A percentile compares a stretch with the other conserved stretches of the same genome.
These are phyloP conservation scores for Curvularia hawaiiensis DNA, from an alignment of 2,329 filamentous ascomycete species.

Conservation along the genomic window DNA sequence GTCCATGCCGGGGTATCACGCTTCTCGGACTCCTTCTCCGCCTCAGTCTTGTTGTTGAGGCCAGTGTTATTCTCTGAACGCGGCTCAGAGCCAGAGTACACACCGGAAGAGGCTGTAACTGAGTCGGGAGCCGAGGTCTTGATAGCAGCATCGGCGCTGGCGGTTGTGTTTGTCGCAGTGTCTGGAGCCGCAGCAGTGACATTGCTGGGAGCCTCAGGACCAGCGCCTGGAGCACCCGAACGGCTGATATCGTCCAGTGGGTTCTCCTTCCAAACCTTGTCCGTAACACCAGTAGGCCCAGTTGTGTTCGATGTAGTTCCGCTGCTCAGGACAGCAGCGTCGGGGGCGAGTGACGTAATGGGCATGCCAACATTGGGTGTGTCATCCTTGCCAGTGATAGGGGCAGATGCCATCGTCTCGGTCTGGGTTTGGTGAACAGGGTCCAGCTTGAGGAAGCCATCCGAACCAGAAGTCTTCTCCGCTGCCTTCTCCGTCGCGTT, in stretches of 20 bases:
- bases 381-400: slow-evolving; percentile 19
- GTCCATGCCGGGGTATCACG: slow-evolving; percentile 53
- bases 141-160: slow-evolving; percentile 12
- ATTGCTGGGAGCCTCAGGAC: slow-evolving; percentile 22
- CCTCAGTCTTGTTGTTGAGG: slow-evolving; percentile 23
- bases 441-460: slow-evolving; percentile 25
- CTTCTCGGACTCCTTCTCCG: slow-evolving; percentile 24
- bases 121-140: slow-evolving; percentile 24
- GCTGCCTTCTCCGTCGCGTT: slow-evolving; percentile 9
- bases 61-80: slow-evolving; percentile 20
- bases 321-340: slow-evolving; percentile 26
- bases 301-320: slow-evolving; percentile 29
- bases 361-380: slow-evolving; percentile 23
- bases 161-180: slow-evolving; percentile 9
- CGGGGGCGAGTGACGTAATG: slow-evolving; percentile 27
- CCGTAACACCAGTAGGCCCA: slow-evolving; percentile 38
- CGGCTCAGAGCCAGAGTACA: slow-evolving; percentile 15
- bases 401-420: slow-evolving; percentile 10
- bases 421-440: slow-evolving; percentile 15
- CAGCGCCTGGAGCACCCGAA: slow-evolving; percentile 29
- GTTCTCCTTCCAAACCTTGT: slow-evolving; percentile 34
- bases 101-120: slow-evolving; percentile 13
- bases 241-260: slow-evolving; percentile 34
- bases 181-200: slow-evolving; percentile 13
- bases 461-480: slow-evolving; percentile 11